Evolutionary conservation across 2,329 filamentous ascomycete species (phyloP).

Genomic region (Fusarium sterilihyphosum): DNA sequence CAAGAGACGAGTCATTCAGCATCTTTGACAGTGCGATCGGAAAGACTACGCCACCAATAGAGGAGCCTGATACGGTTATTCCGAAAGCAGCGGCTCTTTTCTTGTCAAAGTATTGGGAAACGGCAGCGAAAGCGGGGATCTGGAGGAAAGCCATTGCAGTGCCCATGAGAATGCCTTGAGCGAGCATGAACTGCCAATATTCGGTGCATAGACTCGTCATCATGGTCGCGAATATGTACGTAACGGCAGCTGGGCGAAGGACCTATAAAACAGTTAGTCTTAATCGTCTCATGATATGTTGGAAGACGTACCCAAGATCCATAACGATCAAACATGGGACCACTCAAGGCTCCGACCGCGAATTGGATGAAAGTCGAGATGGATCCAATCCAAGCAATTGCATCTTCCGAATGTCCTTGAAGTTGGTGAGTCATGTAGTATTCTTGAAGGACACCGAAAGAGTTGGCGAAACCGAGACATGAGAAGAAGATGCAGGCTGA

Average conservation of each 20-base stretch:
- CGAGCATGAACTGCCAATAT: slow-evolving; percentile 64
- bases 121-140: slow-evolving; percentile 56
- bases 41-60: slow-evolving; percentile 63
- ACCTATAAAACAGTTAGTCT: not conserved
- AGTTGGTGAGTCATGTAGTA: slow-evolving; percentile 55
- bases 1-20: slow-evolving; percentile 54
- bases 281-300: rapidly evolving
- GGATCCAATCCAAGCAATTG: slow-evolving; percentile 57
- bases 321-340: slow-evolving; percentile 36
- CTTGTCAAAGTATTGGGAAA: slow-evolving; percentile 59
- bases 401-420: slow-evolving; percentile 40
- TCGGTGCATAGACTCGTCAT: slow-evolving; percentile 47
- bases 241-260: slow-evolving; percentile 21
- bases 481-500: slow-evolving; percentile 51
- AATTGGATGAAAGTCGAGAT: slow-evolving; percentile 50
- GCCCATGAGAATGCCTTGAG: slow-evolving; percentile 58
- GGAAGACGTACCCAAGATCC: slow-evolving; percentile 19
- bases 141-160: slow-evolving; percentile 53
- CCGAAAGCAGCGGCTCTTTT: slow-evolving; percentile 59
- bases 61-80: slow-evolving; percentile 57
- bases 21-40: slow-evolving; percentile 60
- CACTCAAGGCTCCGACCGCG: slow-evolving; percentile 36
- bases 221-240: slow-evolving; percentile 32
- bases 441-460: slow-evolving; percentile 56
- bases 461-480: slow-evolving; percentile 54